Evolutionary conservation across 306 rosid genomes (phyloP).

Genomic region (Alnus glutinosa): DNA sequence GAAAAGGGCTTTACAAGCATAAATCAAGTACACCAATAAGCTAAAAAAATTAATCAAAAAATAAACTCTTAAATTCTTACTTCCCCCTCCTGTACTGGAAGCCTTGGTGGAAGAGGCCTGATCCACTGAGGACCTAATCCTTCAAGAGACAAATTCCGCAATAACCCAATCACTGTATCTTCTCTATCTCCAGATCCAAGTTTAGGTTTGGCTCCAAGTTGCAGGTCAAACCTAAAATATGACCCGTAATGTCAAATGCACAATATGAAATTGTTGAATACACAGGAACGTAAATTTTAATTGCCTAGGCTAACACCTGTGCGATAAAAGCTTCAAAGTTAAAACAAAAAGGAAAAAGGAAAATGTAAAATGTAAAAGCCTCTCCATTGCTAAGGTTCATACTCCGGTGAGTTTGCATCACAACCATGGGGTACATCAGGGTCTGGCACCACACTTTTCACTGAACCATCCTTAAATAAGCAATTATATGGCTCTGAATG

Average conservation of each 20-base stretch:
- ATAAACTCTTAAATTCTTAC: constrained; percentile 42
- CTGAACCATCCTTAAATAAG: constrained; percentile 53
- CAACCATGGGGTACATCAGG: constrained; percentile 80
- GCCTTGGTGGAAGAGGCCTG: constrained; percentile 93
- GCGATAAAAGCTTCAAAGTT: constrained; percentile 12
- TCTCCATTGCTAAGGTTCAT: constrained; percentile 35
- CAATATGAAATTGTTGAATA: not conserved
- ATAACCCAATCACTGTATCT: constrained; percentile 67
- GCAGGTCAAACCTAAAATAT: constrained; percentile 69
- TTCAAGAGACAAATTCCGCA: constrained; percentile 68
- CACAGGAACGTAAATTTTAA: constrained; percentile 6
- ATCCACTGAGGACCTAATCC: constrained; percentile 88
- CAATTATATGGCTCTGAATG: constrained; percentile 50
- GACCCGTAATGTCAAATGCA: constrained; percentile 27
- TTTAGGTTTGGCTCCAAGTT: constrained; percentile 70
- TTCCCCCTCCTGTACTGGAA: constrained; percentile 84
- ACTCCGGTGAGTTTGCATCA: constrained; percentile 77
- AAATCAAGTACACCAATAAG: constrained; percentile 32
- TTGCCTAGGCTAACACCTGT: not conserved
- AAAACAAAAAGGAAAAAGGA: not conserved
- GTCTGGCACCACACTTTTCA: constrained; percentile 72
- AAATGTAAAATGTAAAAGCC: constrained; percentile 3
- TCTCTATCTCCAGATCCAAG: constrained; percentile 89
- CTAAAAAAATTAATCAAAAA: constrained; percentile 19
- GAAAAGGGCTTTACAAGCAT: constrained; percentile 43